phyloP scores from a whole-genome alignment of 2,329 filamentous ascomycete genomes.

The Venturia pyrina region DNA sequence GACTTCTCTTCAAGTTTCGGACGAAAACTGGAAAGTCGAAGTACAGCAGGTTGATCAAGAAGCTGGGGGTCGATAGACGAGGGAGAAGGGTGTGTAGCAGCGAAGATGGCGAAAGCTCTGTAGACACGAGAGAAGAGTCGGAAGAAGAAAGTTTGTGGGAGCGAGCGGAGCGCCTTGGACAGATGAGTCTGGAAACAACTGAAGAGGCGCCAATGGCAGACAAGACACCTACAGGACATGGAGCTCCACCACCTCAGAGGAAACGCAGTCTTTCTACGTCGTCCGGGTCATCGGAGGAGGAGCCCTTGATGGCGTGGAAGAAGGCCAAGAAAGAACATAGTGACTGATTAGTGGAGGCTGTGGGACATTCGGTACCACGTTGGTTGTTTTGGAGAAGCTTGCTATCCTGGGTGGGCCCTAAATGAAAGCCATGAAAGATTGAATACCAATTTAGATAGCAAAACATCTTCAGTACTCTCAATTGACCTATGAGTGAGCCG shows the following conservation, averaged over 20 bases:
- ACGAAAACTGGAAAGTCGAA: neutral
- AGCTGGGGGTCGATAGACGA: neutral
- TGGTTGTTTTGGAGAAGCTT: neutral
- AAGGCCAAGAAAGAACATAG: neutral
- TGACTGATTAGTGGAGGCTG: neutral
- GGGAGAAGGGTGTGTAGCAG: neutral
- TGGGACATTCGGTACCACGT: neutral
- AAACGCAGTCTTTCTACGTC: neutral
- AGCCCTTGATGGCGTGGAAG: neutral
- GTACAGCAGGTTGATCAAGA: neutral
- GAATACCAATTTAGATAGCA: neutral
- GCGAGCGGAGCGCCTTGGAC: neutral
- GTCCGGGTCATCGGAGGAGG: neutral
- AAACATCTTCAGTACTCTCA: neutral
- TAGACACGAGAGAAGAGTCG: neutral
- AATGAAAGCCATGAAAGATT: neutral
- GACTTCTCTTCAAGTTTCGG: neutral
- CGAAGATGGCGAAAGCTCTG: neutral
- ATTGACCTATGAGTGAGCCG: neutral
- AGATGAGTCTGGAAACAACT: neutral
- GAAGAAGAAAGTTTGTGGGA: neutral
- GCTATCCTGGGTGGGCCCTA: neutral
- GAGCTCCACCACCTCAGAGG: neutral
- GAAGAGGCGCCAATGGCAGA: neutral
- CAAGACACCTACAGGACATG: neutral